Percentiles rank a stretch among this genome's conserved stretches.
Evolutionary conservation across 306 rosid species (phyloP).

Genomic region (Begonia loranthoides): DNA sequence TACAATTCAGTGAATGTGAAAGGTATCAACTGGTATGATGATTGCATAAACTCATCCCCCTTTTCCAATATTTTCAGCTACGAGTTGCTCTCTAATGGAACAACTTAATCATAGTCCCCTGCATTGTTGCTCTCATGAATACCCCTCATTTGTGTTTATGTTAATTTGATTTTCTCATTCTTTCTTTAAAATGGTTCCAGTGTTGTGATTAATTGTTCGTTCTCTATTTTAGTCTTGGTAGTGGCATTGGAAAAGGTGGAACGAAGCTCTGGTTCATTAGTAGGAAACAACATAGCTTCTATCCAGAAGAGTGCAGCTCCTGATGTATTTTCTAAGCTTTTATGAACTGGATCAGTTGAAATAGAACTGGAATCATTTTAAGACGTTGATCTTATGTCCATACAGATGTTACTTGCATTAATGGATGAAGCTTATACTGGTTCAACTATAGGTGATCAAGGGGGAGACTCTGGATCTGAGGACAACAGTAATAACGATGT

Average conservation of each 20-base stretch:
- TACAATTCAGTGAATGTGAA: no score
- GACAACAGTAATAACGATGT: constrained; percentile 64
- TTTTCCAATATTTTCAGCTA: no score
- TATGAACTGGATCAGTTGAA: background rate
- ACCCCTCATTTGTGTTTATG: background rate
- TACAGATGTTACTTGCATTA: constrained; percentile 91
- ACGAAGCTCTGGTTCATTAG: constrained; percentile 67
- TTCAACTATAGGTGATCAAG: constrained; percentile 84
- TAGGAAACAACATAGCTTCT: constrained; percentile 83
- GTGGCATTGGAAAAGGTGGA: constrained; percentile 94
- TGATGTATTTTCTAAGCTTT: constrained; percentile 33
- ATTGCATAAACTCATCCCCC: no score
- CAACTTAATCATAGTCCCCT: no score
- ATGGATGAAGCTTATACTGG: constrained; percentile 99
- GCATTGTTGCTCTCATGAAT: no score
- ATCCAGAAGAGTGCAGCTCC: constrained; percentile 94
- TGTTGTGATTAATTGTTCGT: constrained; percentile 4
- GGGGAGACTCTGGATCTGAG: constrained; percentile 87
- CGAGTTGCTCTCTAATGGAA: no score
- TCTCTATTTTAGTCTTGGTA: constrained; percentile 45
- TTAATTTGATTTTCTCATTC: background rate
- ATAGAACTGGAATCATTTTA: constrained; percentile 1
- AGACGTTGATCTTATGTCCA: constrained; percentile 9
- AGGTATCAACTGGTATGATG: no score
- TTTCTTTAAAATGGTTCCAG: background rate